Evolutionary conservation across 345 rosid genomes (phyloP), one percentile per base, ranked within the genome.

Genomic region (Pugionium dolabratum): DNA sequence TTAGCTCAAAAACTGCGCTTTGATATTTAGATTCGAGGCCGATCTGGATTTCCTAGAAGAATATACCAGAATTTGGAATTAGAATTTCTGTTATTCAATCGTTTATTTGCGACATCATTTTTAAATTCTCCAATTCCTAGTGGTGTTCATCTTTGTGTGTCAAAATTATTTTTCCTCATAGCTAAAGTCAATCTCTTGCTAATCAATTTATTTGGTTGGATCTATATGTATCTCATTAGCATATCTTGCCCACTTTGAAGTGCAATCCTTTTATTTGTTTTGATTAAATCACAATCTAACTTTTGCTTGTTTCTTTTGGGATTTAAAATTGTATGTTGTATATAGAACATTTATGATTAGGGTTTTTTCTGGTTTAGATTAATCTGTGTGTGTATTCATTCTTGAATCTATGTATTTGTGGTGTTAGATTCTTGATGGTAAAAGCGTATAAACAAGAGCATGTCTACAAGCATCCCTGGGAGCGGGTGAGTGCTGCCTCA

Each of bases 401-500:
- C 35, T 54, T 29, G 2, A 4, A 3, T 63, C 33, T 34, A 9
- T 62, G 48, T 29, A 4, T 45, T 44, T 4, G 6, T 67, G 35
- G 7, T 76, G 33, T 58, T 40, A 70, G 71, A 57, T 48, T 47
- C 64, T 61, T 54, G 32, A 85, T 87, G 96, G 95, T 87, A 27
- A 89, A 83, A 82, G 95, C 90, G 52, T 90, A 85, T 54, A 49
- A 67, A 9, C 99, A 94, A 78, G 95, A 94, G 81, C 99, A 94
- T 70, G 70, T 86, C 39, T 94, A 90, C 82, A 81, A 80, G 84
- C 99, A 94, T 68, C 99, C 97, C 2, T 94, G 99, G 99, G 99
- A 94, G 77, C 81, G 92, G 35, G 99, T 94, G 30, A 88, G 96
- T 59, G 86, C 99, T 40, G 99, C 95, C 29, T 90, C 97, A 9